These are phyloP conservation scores for Pichia inconspicua DNA, from an alignment of 1,139 yeast species.

Conservation along the genomic window DNA sequence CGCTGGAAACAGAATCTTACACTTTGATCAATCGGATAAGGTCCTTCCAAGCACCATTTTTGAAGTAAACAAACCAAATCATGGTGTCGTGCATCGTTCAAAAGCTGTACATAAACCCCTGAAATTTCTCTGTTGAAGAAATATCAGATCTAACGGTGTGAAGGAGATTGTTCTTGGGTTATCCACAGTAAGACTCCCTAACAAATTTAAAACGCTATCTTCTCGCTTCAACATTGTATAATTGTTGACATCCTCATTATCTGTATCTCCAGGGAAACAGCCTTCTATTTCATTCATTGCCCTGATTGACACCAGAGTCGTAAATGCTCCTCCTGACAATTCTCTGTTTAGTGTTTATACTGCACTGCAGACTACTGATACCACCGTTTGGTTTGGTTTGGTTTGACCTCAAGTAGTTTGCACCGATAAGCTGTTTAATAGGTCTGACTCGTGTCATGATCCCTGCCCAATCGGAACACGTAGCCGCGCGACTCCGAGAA, in stretches of 20 bases:
- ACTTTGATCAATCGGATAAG: constrained; percentile 1
- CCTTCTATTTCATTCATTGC: neutral
- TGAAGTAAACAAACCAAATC: constrained; percentile 8
- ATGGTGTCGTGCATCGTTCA: constrained; percentile 1
- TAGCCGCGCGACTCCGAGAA: neutral
- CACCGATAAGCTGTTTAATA: too few species aligned
- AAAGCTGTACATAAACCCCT: neutral
- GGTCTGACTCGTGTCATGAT: neutral
- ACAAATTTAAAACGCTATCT: neutral
- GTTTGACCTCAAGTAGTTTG: too few species aligned
- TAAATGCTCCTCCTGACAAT: too few species aligned
- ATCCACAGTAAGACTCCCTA: neutral
- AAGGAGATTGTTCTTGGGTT: neutral
- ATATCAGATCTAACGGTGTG: neutral
- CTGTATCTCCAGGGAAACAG: neutral
- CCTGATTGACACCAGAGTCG: neutral
- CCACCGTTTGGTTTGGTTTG: too few species aligned
- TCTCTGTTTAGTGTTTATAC: too few species aligned
- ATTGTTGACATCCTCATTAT: neutral
- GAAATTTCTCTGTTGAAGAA: neutral
- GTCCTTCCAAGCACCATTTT: constrained; percentile 14
- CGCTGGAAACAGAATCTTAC: neutral
- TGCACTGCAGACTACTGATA: too few species aligned
- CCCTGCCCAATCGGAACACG: neutral
- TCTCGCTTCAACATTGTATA: neutral